These are phyloP conservation scores for Wickerhamiella domercqiae DNA, from an alignment of 805 yeast species.

Conservation along the genomic window DNA sequence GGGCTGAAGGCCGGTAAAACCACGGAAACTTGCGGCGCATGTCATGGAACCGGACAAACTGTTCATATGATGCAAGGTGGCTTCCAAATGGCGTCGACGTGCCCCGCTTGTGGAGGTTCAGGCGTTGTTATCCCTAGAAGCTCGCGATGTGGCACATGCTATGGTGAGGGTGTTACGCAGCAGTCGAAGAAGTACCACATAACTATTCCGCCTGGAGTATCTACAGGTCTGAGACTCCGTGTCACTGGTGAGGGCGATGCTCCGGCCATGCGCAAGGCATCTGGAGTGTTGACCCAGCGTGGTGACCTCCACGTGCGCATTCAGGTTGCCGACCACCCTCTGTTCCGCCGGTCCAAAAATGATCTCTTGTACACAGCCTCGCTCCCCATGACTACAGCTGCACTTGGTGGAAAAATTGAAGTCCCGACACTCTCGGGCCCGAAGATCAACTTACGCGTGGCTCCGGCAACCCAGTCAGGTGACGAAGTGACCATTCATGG, in stretches of 20 bases:
- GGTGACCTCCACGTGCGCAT: conserved; percentile 85
- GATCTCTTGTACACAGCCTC: conserved; percentile 51
- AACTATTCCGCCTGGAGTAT: conserved; percentile 77
- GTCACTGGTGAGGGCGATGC: conserved; percentile 84
- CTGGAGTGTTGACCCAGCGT: conserved; percentile 49
- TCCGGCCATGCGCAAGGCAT: conserved; percentile 61
- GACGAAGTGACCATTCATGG: conserved; percentile 61
- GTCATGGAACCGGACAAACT: conserved; percentile 88
- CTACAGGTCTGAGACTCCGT: conserved; percentile 72
- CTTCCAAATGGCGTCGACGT: conserved; percentile 91
- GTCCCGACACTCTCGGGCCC: conserved; percentile 77
- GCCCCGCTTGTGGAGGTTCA: conserved; percentile 72
- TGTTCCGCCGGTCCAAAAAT: conserved; percentile 49
- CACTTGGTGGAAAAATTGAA: conserved; percentile 79
- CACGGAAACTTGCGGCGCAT: conserved; percentile 64
- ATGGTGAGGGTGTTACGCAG: conserved; percentile 75
- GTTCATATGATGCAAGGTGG: conserved; percentile 81
- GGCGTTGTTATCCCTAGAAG: conserved; percentile 60
- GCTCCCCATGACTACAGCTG: conserved; percentile 89
- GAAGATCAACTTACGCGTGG: conserved; percentile 58
- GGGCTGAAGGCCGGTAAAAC: conserved; percentile 68
- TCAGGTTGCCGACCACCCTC: conserved; percentile 57
- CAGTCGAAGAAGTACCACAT: conserved; percentile 56
- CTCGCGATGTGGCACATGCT: conserved; percentile 68
- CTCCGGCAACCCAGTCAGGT: conserved; percentile 73